phyloP scores from a whole-genome alignment of 1,284 basidiomycete genomes.

The Fomitiporia mediterranea region DNA sequence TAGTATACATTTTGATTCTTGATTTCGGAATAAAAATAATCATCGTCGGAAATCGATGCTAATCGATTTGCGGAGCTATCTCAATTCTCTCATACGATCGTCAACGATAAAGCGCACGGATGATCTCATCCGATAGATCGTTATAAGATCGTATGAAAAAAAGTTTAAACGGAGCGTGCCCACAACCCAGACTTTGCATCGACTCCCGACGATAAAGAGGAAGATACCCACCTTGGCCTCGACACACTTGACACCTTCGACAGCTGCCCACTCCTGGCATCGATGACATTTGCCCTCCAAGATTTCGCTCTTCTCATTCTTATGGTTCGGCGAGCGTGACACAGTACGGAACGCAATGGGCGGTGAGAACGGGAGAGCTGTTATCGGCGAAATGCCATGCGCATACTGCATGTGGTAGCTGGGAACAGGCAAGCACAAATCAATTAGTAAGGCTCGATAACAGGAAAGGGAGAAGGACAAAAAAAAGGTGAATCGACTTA shows the following conservation, averaged over 20 bases:
- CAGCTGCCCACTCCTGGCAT: constrained; percentile 63
- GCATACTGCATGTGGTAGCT: constrained; percentile 79
- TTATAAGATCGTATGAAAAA: neutral
- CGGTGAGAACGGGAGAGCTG: constrained; percentile 69
- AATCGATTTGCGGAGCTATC: neutral
- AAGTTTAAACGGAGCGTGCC: constrained; percentile 3
- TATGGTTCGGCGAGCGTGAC: constrained; percentile 41
- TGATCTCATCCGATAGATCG: constrained; percentile 1
- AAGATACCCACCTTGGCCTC: constrained; percentile 52
- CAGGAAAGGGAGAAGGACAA: neutral
- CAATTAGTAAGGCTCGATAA: neutral
- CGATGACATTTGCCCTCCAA: constrained; percentile 72
- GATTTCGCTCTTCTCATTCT: constrained; percentile 54
- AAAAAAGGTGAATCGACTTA: constrained; percentile 40
- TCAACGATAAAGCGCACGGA: neutral
- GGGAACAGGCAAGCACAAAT: neutral
- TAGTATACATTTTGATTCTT: constrained; percentile 1
- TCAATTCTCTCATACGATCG: neutral
- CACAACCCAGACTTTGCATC: neutral
- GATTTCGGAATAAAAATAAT: neutral
- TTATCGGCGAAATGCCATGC: constrained; percentile 63
- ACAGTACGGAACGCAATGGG: constrained; percentile 57
- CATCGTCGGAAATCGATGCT: neutral
- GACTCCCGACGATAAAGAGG: neutral
- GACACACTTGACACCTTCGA: constrained; percentile 68